A percentile compares a stretch with the other conserved stretches of the same genome.
Conservation (phyloP, 352 stramenopile genomes). For the Phytophthora sp. region DNA sequence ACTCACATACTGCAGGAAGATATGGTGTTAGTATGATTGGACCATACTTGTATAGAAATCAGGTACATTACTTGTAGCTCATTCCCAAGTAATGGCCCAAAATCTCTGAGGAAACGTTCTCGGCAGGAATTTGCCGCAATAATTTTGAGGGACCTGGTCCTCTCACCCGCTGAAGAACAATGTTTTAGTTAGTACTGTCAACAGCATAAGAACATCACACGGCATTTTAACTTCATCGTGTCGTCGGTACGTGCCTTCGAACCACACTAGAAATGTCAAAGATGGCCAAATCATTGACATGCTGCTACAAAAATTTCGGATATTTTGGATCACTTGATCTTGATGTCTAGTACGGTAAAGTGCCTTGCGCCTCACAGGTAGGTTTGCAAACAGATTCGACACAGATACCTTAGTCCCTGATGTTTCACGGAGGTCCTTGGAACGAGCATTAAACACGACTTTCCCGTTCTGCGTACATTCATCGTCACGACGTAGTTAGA, state of each 20-base stretch:
- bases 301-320: conserved; percentile 56
- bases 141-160: conserved; percentile 22
- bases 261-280: conserved; percentile 61
- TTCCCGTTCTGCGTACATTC: conserved; percentile 41
- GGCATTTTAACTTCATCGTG: background rate
- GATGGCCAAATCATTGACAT: conserved; percentile 81
- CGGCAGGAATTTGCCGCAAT: conserved; percentile 31
- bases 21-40: too few species aligned
- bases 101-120: conserved; percentile 48
- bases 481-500: background rate
- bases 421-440: conserved; percentile 36
- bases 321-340: conserved; percentile 38
- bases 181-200: background rate
- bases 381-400: conserved; percentile 59
- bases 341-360: conserved; percentile 49
- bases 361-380: conserved; percentile 61
- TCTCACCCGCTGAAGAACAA: conserved; percentile 12
- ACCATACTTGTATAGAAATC: too few species aligned
- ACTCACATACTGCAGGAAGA: conserved; percentile 56
- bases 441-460: conserved; percentile 64
- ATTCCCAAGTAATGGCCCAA: conserved; percentile 47
- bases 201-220: background rate
- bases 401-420: conserved; percentile 60
- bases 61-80: conserved; percentile 51
- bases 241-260: conserved; percentile 37